These are phyloP conservation scores for Fusarium solani-melongenae DNA, from an alignment of 2,329 filamentous ascomycete species.

Conservation along the genomic window DNA sequence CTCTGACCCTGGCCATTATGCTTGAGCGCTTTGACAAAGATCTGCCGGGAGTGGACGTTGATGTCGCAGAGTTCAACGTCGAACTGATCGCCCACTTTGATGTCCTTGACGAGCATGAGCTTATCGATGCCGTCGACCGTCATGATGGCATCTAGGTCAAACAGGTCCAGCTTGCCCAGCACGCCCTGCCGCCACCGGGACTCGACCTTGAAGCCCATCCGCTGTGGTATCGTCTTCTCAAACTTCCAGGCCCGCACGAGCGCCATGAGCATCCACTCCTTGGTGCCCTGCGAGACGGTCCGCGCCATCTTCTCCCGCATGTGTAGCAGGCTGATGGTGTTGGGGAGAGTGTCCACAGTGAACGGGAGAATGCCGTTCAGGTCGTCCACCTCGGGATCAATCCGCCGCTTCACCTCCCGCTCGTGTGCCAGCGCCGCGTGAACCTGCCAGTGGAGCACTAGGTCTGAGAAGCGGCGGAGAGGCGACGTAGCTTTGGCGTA, in stretches of 20 bases:
- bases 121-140: constrained; percentile 52
- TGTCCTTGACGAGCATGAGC: constrained; percentile 53
- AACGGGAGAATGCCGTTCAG: constrained; percentile 59
- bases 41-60: constrained; percentile 59
- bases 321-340: constrained; percentile 61
- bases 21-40: constrained; percentile 59
- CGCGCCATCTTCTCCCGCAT: constrained; percentile 64
- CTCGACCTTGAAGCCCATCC: constrained; percentile 61
- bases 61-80: constrained; percentile 66
- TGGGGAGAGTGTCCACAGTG: constrained; percentile 51
- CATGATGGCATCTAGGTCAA: constrained; percentile 58
- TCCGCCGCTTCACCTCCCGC: constrained; percentile 44
- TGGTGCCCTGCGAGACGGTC: constrained; percentile 55
- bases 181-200: constrained; percentile 50
- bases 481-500: constrained; percentile 74
- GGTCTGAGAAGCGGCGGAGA: constrained; percentile 71
- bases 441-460: constrained; percentile 75
- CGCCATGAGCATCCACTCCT: constrained; percentile 69
- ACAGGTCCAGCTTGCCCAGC: constrained; percentile 61
- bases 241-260: constrained; percentile 70
- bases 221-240: constrained; percentile 59
- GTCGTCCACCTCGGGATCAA: constrained; percentile 44
- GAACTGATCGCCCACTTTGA: constrained; percentile 63
- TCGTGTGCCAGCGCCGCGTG: constrained; percentile 66
- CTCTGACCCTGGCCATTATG: constrained; percentile 5